phyloP scores from a whole-genome alignment of 257 asterid genomes.

The Solanum sitiens region DNA sequence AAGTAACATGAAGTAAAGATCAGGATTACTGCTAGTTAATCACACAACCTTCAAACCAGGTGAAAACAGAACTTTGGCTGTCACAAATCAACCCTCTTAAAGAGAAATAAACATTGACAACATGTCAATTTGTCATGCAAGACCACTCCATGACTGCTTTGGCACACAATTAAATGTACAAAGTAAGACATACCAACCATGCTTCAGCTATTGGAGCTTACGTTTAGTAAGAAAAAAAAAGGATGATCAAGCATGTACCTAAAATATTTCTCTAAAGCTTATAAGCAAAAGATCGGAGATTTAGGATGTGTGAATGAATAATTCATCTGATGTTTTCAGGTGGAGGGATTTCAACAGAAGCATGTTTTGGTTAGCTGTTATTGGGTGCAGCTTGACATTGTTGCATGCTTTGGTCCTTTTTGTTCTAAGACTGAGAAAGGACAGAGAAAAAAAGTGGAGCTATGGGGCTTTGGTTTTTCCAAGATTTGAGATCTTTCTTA shows the following conservation, averaged over 20 bases:
- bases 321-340: constrained; percentile 23
- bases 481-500: constrained; percentile 72
- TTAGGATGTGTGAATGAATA: background rate
- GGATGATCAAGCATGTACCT: background rate
- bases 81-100: background rate
- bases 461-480: constrained; percentile 66
- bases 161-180: background rate
- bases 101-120: background rate
- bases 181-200: background rate
- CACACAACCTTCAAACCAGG: background rate
- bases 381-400: constrained; percentile 44
- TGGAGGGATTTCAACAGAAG: constrained; percentile 86
- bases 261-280: background rate
- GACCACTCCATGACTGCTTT: background rate
- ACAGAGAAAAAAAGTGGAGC: constrained; percentile 31
- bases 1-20: background rate
- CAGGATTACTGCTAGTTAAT: background rate
- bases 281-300: background rate
- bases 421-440: constrained; percentile 37
- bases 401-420: constrained; percentile 41
- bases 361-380: constrained; percentile 80
- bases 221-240: too few species aligned
- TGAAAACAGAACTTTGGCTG: background rate
- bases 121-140: background rate
- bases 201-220: background rate